Conservation (phyloP, 768 basidiomycete species). For the Amanita rubescens region DNA sequence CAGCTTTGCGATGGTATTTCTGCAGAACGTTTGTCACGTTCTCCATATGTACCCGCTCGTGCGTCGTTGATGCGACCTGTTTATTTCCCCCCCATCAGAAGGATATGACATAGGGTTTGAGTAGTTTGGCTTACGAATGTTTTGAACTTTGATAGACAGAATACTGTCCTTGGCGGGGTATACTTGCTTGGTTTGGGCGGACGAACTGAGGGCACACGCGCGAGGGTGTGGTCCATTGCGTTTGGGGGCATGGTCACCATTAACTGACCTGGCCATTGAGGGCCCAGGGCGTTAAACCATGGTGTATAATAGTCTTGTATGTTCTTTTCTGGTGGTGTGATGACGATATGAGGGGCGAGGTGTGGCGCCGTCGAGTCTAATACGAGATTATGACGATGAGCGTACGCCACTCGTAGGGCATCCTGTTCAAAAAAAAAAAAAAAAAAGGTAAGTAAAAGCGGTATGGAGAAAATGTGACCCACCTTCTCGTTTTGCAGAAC, state of each 20-base stretch:
- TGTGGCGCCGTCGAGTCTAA: slow-evolving; percentile 35
- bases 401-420: slow-evolving; percentile 7
- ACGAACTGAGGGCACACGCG: not conserved
- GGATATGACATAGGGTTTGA: not conserved
- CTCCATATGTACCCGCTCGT: slow-evolving; percentile 23
- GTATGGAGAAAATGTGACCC: not conserved
- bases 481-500: not conserved
- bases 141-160: slow-evolving; percentile 24
- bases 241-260: slow-evolving; percentile 18
- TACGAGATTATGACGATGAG: slow-evolving; percentile 26
- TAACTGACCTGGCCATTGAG: slow-evolving; percentile 28
- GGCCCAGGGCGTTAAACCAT: slow-evolving; percentile 28
- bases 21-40: slow-evolving; percentile 28
- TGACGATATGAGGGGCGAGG: slow-evolving; percentile 42
- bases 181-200: not conserved
- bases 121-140: slow-evolving; percentile 17
- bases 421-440: slow-evolving; percentile 4
- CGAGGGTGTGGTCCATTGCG: slow-evolving; percentile 1
- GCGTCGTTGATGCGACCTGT: slow-evolving; percentile 13
- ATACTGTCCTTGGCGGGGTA: slow-evolving; percentile 17
- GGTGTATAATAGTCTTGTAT: slow-evolving; percentile 27
- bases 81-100: too few relatives aligned
- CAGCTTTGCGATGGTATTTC: slow-evolving; percentile 29
- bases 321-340: slow-evolving; percentile 37
- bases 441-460: slow-evolving; percentile 7